Evolutionary conservation across 2,329 filamentous ascomycete genomes (phyloP).

Genomic region (Malbranchea cinnamomea): DNA sequence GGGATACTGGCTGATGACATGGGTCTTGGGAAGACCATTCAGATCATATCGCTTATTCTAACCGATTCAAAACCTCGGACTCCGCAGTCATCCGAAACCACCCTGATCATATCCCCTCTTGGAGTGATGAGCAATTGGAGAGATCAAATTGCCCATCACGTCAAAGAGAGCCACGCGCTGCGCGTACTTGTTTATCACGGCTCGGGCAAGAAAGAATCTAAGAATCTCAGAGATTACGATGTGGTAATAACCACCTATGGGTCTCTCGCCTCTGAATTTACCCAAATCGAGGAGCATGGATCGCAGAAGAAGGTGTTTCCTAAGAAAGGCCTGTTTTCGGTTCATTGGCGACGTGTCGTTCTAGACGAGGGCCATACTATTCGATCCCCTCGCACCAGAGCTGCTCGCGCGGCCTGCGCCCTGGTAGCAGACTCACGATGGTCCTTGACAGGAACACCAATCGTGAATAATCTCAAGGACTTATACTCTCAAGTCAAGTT

Average conservation of each 20-base stretch:
- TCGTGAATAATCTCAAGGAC: conserved; percentile 70
- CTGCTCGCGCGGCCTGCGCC: conserved; percentile 50
- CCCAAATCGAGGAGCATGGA: conserved; percentile 31
- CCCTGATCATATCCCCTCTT: conserved; percentile 67
- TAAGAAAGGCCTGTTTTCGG: conserved; percentile 41
- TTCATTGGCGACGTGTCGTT: conserved; percentile 64
- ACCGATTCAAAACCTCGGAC: conserved; percentile 33
- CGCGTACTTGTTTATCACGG: conserved; percentile 65
- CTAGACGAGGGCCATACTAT: conserved; percentile 76
- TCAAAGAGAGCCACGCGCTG: conserved; percentile 47
- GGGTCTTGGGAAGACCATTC: conserved; percentile 80
- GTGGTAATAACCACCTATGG: conserved; percentile 78
- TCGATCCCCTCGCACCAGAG: conserved; percentile 60
- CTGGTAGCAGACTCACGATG: conserved; percentile 59
- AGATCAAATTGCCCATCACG: conserved; percentile 60
- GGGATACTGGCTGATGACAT: conserved; percentile 87
- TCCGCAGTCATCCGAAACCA: conserved; percentile 40
- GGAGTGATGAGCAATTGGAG: conserved; percentile 87
- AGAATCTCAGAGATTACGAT: conserved; percentile 50
- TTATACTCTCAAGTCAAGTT: conserved; percentile 69
- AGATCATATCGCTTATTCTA: conserved; percentile 67
- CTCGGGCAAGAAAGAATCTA: conserved; percentile 39
- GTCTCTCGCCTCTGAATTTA: conserved; percentile 53
- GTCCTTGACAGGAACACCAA: conserved; percentile 68
- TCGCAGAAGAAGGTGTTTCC: conserved; percentile 27